phyloP scores from a whole-genome alignment of 208 protist genomes.

The Leishmania guyanensis region DNA sequence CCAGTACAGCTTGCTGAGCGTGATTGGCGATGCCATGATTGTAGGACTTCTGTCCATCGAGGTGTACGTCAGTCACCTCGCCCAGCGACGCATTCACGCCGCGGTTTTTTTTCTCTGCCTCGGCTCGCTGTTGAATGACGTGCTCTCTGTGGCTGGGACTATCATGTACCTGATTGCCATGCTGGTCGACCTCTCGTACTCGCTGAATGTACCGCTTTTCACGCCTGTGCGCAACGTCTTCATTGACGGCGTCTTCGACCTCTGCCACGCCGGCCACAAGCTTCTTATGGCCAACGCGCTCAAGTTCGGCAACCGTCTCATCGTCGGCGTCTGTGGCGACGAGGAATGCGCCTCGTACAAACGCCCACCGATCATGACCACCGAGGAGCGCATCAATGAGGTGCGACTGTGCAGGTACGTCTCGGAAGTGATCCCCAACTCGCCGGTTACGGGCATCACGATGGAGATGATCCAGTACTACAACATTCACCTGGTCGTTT shows the following conservation, averaged over 20 bases:
- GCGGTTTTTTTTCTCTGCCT: conserved; percentile 83
- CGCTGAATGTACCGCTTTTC: conserved; percentile 90
- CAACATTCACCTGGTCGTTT: conserved; percentile 93
- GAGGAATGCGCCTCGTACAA: conserved; percentile 90
- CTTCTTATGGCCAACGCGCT: conserved; percentile 85
- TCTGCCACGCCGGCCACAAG: conserved; percentile 93
- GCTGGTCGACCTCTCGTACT: conserved; percentile 86
- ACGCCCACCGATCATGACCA: conserved; percentile 92
- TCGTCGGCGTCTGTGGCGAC: conserved; percentile 92
- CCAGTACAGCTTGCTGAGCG: conserved; percentile 64
- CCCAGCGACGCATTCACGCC: conserved; percentile 83
- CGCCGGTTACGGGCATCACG: conserved; percentile 85
- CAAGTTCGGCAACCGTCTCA: conserved; percentile 86
- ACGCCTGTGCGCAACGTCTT: conserved; percentile 91
- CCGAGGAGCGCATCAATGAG: conserved; percentile 85
- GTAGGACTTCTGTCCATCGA: conserved; percentile 85
- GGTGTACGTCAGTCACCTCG: conserved; percentile 87
- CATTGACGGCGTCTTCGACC: conserved; percentile 93
- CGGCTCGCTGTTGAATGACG: conserved; percentile 86
- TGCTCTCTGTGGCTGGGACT: conserved; percentile 66
- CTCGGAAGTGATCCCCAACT: conserved; percentile 89
- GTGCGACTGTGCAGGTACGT: conserved; percentile 91
- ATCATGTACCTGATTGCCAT: conserved; percentile 84
- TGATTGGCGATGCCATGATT: conserved; percentile 88
- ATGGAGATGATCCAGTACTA: conserved; percentile 89